These are phyloP conservation scores for Musa beccarii DNA, from an alignment of 176 grass and related monocot species.

Conservation along the genomic window DNA sequence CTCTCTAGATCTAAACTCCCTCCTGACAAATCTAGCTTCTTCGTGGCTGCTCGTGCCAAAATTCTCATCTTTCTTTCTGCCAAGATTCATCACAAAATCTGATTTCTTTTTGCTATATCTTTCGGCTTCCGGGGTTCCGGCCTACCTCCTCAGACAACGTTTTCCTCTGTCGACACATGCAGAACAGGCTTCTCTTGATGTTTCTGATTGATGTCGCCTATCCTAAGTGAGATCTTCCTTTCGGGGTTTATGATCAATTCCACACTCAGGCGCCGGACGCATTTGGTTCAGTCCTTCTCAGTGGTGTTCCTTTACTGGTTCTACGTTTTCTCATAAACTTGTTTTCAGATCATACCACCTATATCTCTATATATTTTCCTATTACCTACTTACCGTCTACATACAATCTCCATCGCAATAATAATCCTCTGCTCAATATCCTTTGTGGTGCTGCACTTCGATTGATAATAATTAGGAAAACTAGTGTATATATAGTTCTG, in stretches of 20 bases:
- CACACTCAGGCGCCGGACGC: conserved; percentile 23
- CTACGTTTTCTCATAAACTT: conserved; percentile 76
- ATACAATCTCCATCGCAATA: neutral
- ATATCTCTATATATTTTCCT: conserved; percentile 9
- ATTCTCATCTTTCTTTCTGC: neutral
- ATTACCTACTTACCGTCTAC: neutral
- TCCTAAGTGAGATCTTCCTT: conserved; percentile 14
- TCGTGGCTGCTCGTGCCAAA: neutral
- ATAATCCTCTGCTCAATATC: neutral
- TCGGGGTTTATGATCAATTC: conserved; percentile 62
- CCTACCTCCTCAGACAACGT: neutral
- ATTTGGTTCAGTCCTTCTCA: conserved; percentile 70
- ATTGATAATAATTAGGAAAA: neutral
- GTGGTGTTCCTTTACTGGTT: conserved; percentile 87
- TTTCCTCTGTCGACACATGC: neutral
- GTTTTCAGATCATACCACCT: neutral
- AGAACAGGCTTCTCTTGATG: neutral
- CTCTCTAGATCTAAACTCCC: too few species aligned
- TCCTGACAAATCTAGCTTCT: too few species aligned
- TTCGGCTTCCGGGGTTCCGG: neutral
- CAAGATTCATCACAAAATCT: neutral
- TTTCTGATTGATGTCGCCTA: conserved; percentile 13
- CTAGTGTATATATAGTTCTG: neutral
- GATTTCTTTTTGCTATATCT: neutral
- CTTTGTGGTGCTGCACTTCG: neutral